These are phyloP conservation scores for Thermoascus crustaceus DNA, from an alignment of 2,329 filamentous ascomycete genomes.

Conservation along the genomic window DNA sequence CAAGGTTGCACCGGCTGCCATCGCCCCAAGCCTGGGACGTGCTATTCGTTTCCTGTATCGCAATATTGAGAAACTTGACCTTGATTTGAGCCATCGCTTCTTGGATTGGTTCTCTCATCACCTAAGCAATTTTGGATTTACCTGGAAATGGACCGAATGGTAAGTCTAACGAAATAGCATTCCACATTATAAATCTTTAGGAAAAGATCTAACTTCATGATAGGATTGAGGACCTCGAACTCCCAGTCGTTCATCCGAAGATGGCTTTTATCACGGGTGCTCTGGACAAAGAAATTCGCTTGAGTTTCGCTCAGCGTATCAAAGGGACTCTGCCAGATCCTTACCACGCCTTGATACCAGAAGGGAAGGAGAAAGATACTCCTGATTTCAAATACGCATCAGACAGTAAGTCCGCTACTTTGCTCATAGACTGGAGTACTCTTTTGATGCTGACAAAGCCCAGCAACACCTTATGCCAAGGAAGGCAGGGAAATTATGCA, in stretches of 20 bases:
- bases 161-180: constrained; percentile 28
- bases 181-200: background rate
- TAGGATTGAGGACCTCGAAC: constrained; percentile 69
- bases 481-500: constrained; percentile 76
- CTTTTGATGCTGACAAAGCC: constrained; percentile 13
- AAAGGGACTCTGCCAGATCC: constrained; percentile 82
- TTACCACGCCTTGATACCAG: constrained; percentile 72
- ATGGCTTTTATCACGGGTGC: constrained; percentile 90
- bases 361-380: constrained; percentile 89
- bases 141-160: constrained; percentile 99
- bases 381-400: constrained; percentile 86
- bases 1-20: constrained; percentile 92
- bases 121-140: constrained; percentile 96
- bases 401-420: constrained; percentile 49
- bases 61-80: constrained; percentile 70
- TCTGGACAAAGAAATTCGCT: constrained; percentile 90
- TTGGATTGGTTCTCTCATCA: constrained; percentile 98
- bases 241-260: constrained; percentile 70
- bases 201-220: constrained; percentile 10
- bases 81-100: constrained; percentile 80
- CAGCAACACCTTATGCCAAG: constrained; percentile 69
- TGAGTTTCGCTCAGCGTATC: constrained; percentile 94
- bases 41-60: constrained; percentile 89
- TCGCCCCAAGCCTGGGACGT: constrained; percentile 84
- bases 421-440: background rate